Conservation (phyloP, 164 flowering plant genomes). For the Vitis labrusca region DNA sequence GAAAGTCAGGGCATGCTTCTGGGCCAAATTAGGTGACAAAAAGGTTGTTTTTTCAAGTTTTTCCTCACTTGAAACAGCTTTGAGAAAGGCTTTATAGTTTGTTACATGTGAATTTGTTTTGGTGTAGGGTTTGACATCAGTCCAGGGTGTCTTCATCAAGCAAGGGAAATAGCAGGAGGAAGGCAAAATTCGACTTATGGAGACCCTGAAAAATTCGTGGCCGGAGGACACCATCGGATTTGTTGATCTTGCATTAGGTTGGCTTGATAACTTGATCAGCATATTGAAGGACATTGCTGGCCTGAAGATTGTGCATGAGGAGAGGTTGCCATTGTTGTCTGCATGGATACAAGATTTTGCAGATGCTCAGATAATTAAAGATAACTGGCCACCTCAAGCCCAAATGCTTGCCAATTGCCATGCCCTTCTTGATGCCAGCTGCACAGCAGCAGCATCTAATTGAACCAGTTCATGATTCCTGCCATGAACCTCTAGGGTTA, state of each 20-base stretch:
- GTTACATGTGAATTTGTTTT: not conserved
- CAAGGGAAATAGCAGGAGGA: conserved; percentile 25
- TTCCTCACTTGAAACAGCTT: too few species aligned
- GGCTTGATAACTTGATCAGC: conserved; percentile 19
- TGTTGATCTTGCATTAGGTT: conserved; percentile 31
- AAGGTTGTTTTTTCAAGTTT: not conserved
- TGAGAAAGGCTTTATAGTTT: too few species aligned
- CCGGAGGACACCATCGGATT: conserved; percentile 27
- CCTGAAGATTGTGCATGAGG: conserved; percentile 12
- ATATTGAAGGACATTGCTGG: conserved; percentile 20
- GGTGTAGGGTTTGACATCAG: conserved; percentile 21
- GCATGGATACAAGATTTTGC: conserved; percentile 23
- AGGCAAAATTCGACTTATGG: conserved; percentile 6
- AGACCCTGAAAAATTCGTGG: conserved; percentile 29
- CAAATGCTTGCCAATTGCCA: conserved; percentile 24
- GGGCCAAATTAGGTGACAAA: conserved; percentile 35
- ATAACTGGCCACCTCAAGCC: conserved; percentile 29
- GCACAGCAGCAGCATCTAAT: not conserved
- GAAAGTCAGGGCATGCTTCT: conserved; percentile 32
- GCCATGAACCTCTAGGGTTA: too few species aligned
- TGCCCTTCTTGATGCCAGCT: conserved; percentile 6
- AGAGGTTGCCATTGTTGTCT: conserved; percentile 21
- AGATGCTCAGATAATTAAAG: conserved; percentile 17
- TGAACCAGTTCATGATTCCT: not conserved
- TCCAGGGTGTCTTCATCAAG: conserved; percentile 12